phyloP scores from a whole-genome alignment of 148 eudicot genomes.

The Heliamphora exappendiculata region DNA sequence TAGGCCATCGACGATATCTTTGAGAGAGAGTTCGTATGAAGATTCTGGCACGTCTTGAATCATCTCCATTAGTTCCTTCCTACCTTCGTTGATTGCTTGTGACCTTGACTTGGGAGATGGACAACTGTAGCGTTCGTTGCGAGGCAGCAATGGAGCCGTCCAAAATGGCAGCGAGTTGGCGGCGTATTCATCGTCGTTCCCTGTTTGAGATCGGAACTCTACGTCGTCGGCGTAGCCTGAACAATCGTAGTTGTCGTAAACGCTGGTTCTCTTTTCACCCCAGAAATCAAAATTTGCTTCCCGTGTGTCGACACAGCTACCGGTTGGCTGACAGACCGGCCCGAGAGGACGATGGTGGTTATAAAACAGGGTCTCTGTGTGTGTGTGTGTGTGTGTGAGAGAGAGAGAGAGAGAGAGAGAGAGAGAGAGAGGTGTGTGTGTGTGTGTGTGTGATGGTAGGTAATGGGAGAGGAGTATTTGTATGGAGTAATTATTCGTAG shows the following conservation, averaged over 20 bases:
- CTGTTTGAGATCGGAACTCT: constrained; percentile 10
- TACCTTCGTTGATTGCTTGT: constrained; percentile 21
- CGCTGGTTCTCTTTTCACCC: not conserved
- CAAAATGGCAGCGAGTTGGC: constrained; percentile 19
- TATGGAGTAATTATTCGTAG: too few relatives aligned
- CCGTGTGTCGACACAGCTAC: not conserved
- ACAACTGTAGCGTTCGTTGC: constrained; percentile 5
- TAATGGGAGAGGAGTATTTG: too few relatives aligned
- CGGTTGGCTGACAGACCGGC: not conserved
- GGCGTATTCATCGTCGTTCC: not conserved
- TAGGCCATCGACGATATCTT: constrained; percentile 24
- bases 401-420: not conserved
- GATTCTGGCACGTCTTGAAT: constrained; percentile 27
- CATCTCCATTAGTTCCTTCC: constrained; percentile 20
- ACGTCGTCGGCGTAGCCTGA: not conserved
- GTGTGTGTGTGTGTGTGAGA: not conserved
- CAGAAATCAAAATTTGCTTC: constrained; percentile 7
- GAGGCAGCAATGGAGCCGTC: constrained; percentile 12
- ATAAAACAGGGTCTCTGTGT: not conserved
- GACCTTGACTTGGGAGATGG: constrained; percentile 14
- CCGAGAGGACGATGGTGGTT: not conserved
- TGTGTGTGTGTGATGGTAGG: too few relatives aligned
- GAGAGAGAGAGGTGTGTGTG: too few relatives aligned
- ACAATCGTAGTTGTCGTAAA: not conserved
- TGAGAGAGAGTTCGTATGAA: constrained; percentile 26